Conservation (phyloP, 768 basidiomycete species). For the Rhizopogon vinicolor region DNA sequence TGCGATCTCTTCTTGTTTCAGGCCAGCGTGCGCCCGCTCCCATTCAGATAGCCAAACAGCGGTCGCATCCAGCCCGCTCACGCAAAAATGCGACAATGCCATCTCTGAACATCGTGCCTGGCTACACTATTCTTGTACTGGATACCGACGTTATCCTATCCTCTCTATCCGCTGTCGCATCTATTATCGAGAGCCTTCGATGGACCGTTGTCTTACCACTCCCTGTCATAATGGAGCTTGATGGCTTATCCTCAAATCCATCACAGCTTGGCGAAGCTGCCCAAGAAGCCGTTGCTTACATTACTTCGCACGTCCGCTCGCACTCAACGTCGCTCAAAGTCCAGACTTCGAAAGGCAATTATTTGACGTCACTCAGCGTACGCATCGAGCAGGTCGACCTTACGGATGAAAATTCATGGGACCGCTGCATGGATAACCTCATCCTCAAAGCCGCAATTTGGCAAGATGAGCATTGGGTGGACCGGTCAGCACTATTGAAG, state of each 20-base stretch:
- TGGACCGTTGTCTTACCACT: constrained; percentile 93
- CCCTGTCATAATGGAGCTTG: constrained; percentile 95
- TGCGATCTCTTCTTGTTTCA: constrained; percentile 62
- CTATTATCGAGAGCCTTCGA: constrained; percentile 69
- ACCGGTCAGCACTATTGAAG: constrained; percentile 72
- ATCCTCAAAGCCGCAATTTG: constrained; percentile 90
- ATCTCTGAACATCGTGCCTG: constrained; percentile 60
- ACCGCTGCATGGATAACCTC: constrained; percentile 90
- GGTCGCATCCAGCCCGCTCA: constrained; percentile 22
- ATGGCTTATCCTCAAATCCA: constrained; percentile 72
- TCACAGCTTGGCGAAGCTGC: constrained; percentile 73
- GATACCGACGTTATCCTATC: constrained; percentile 95
- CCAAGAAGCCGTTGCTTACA: constrained; percentile 64
- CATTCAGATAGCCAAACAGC: constrained; percentile 21
- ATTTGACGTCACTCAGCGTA: constrained; percentile 76
- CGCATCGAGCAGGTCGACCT: constrained; percentile 85
- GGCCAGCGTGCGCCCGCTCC: constrained; percentile 27
- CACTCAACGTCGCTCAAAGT: constrained; percentile 82
- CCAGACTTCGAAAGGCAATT: constrained; percentile 94
- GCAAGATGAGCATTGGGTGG: constrained; percentile 91
- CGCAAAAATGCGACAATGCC: constrained; percentile 31
- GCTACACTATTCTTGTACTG: constrained; percentile 86
- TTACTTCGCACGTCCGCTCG: constrained; percentile 70
- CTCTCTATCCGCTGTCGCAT: constrained; percentile 66
- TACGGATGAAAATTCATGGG: constrained; percentile 39